Conservation (phyloP, 225 moss, liverwort and hornwort genomes). For the Pseudoscleropodium purum region DNA sequence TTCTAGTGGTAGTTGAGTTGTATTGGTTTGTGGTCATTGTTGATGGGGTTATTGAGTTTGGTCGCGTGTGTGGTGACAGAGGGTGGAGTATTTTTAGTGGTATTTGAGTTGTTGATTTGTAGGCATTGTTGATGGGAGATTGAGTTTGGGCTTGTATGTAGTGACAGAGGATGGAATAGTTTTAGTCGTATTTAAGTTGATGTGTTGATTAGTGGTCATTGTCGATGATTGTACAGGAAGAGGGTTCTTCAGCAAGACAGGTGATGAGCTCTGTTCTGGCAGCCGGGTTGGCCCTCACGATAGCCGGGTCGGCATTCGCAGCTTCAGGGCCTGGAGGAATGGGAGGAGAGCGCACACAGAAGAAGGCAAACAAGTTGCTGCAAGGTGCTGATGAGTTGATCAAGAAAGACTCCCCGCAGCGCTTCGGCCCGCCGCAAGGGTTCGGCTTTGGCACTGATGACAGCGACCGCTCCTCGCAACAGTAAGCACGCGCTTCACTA, state of each 20-base stretch:
- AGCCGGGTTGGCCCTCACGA: slow-evolving; percentile 29
- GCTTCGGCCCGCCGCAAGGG: slow-evolving; percentile 25
- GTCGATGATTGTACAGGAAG: slow-evolving; percentile 10
- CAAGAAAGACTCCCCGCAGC: slow-evolving; percentile 40
- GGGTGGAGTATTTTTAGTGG: background rate
- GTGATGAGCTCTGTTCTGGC: slow-evolving; percentile 30
- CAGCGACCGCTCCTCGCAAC: background rate
- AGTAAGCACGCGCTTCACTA: slow-evolving; percentile 7
- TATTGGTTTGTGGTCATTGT: background rate
- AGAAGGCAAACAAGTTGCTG: slow-evolving; percentile 36
- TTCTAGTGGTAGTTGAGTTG: background rate
- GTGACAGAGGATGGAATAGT: background rate
- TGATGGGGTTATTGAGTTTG: background rate
- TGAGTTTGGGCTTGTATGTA: background rate
- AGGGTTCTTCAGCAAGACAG: background rate
- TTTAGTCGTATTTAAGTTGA: background rate
- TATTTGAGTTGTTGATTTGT: background rate
- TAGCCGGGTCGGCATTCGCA: slow-evolving; percentile 37
- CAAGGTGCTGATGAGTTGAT: slow-evolving; percentile 24
- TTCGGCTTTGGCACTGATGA: slow-evolving; percentile 3
- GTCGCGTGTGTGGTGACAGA: background rate
- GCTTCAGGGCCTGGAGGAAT: slow-evolving; percentile 18
- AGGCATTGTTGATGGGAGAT: background rate
- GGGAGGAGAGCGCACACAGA: slow-evolving; percentile 22
- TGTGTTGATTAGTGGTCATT: background rate